Evolutionary conservation across 2,329 filamentous ascomycete genomes (phyloP).

Genomic region (Apiospora koreana): DNA sequence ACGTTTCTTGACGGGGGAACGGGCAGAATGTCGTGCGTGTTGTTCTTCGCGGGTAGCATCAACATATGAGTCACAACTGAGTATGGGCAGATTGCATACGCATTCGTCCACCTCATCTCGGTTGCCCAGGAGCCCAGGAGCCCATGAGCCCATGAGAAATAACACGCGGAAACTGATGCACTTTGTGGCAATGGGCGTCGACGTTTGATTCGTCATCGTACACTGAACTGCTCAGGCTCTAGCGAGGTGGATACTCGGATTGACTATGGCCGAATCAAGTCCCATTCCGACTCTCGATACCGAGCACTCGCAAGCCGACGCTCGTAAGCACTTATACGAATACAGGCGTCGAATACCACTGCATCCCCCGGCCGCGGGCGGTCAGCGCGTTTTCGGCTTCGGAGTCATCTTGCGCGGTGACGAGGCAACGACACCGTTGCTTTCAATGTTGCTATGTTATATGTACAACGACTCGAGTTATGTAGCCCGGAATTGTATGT

Average conservation of each 20-base stretch:
- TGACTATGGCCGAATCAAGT: background rate
- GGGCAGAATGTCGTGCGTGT: background rate
- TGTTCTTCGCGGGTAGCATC: background rate
- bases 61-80: background rate
- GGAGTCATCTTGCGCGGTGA: background rate
- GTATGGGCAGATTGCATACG: background rate
- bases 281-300: background rate
- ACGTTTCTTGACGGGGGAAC: background rate
- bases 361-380: background rate
- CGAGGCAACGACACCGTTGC: background rate
- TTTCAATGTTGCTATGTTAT: background rate
- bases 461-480: background rate
- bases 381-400: background rate
- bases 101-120: background rate
- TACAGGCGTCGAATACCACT: background rate
- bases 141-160: background rate
- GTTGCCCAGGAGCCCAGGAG: background rate
- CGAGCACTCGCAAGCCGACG: background rate
- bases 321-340: conserved; percentile 1
- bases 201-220: background rate
- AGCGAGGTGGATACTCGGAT: background rate
- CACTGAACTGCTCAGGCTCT: background rate
- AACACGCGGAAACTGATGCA: background rate
- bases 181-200: background rate
- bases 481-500: background rate